Base-by-base conservation (phyloP, 2,329 filamentous ascomycete genomes). In the Tothia fuscella region DNA sequence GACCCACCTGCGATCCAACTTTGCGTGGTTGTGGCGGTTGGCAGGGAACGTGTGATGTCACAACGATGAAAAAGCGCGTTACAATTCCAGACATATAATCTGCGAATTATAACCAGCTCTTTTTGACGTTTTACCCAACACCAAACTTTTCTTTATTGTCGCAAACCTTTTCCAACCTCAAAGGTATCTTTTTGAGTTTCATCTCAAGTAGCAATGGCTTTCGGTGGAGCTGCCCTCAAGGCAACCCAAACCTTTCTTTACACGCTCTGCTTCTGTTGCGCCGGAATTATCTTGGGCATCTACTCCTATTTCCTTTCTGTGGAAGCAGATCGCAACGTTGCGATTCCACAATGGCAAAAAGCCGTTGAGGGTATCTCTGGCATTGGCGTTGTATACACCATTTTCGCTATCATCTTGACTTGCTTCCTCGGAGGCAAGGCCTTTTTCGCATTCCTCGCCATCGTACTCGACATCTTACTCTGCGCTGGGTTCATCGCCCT, bases 221-320 rank as follows among this genome's bases (percentile, higher is more conserved):
- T 66, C 45, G 66, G 67, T 47, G 75, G 77, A 48, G 59, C 78
- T 47, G 68, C 75, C 51, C 74, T 93, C 52, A 85, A 84, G 53
- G 62, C 73, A 41, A 62, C 72, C 35, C 80, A 85, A 54, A 81
- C 80, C 58, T 70, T 80, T 57, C 66, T 93, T 53, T 83, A 89
- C 50, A 63, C 72, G 49, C 63, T 94, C 43, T 76, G 85, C 53
- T 81, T 93, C 60, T 69, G 74, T 56, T 83, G 77, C 58, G 70
- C 80, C 6, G 76, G 71, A 45, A 70, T 93, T 50, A 73, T 89
- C 47, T 73, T 95, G 47, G 81, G 74, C 50, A 74, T 91, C 47
- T 63, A 81, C 69, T 80, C 78, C 38, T 94, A 93, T 70, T 93
- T 87, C 70, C 75, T 95, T 38, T 76, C 81, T 6, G 72, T 81